Evolutionary conservation across 2,329 filamentous ascomycete species (phyloP), one percentile per base, ranked within the genome.

Genomic region (Penicillium sp.): DNA sequence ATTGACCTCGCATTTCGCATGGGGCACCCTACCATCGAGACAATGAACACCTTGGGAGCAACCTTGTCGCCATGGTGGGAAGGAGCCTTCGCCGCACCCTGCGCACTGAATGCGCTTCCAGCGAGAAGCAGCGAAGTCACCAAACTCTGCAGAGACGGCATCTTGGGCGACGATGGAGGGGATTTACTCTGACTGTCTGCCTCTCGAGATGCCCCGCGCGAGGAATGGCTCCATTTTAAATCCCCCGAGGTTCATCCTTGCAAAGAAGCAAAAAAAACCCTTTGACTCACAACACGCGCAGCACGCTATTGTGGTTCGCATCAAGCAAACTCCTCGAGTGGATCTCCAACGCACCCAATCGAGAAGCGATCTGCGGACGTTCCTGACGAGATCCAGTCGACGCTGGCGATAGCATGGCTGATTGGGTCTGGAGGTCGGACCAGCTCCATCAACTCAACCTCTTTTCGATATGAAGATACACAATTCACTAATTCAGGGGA

Each of bases 21-120:
- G 37, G 33, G 19, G 22, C 11, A 61, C 66, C 66, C 35, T 68
- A 77, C 74, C 74, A 79, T 78, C 19, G 74, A 75, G 37, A 79
- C 69, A 51, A 79, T 77, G 55, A 78, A 75, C 24, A 79, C 73
- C 59, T 78, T 78, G 14, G 77, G 77, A 2, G 73, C 57, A 47
- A 74, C 70, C 51, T 70, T 70, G 3, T 53, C 44, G 19, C 36
- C 35, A 31, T 57, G 51, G 9, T 53, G 33, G 14, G 50, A 33
- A 4, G 44, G 19, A 9, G n/a, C 4, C n/a, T 44, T 50, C n/a
- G 37, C 33, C n/a, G 44, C 54, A 27, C 57, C 55, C 35, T 36
- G 52, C 18, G 56, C 61, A 31, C 50, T 35, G 22, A 68, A 24
- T 13, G 60, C 19, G 52, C 61, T 62, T 39, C 60, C 55, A 22